Percentiles rank a stretch among this genome's conserved stretches.
phyloP scores from a whole-genome alignment of 208 protist species.

The Leptomonas pyrrhocoris region DNA sequence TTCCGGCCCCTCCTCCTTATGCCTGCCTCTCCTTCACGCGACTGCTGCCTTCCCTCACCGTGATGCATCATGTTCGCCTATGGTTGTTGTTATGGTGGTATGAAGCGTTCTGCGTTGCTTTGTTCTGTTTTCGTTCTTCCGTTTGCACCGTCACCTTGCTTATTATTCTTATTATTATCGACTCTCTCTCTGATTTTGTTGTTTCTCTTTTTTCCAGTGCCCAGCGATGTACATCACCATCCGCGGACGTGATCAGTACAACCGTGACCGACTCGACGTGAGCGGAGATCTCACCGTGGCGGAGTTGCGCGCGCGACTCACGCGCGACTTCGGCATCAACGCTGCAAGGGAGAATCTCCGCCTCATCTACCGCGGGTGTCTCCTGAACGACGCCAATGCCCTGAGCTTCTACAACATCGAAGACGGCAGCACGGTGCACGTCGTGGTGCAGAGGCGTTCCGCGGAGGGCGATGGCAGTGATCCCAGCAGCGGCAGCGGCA shows the following conservation, averaged over 20 bases:
- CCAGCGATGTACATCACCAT: constrained; percentile 31
- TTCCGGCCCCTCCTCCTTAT: too few species aligned
- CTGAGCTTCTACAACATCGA: constrained; percentile 41
- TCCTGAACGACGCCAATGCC: constrained; percentile 34
- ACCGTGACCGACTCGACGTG: constrained; percentile 48
- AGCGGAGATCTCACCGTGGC: constrained; percentile 39
- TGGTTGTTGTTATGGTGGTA: too few species aligned
- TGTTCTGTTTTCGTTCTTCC: neutral
- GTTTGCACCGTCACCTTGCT: neutral
- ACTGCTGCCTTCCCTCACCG: too few species aligned
- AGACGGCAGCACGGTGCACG: constrained; percentile 43
- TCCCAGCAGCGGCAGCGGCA: neutral
- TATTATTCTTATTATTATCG: too few species aligned
- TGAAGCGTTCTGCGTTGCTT: too few species aligned
- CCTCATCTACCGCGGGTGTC: constrained; percentile 37
- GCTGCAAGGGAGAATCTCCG: constrained; percentile 28
- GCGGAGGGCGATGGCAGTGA: neutral
- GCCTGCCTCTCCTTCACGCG: too few species aligned
- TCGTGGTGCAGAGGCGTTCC: constrained; percentile 37
- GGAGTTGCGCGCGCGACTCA: constrained; percentile 42
- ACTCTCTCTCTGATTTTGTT: neutral
- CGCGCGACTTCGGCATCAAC: constrained; percentile 33
- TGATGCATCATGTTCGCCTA: too few species aligned
- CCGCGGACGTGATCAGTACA: constrained; percentile 20
- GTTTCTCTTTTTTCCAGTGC: constrained; percentile 3